A percentile compares a stretch with the other conserved stretches of the same genome.
Conservation (phyloP, 1,284 basidiomycete species). For the Vanrija sp. region DNA sequence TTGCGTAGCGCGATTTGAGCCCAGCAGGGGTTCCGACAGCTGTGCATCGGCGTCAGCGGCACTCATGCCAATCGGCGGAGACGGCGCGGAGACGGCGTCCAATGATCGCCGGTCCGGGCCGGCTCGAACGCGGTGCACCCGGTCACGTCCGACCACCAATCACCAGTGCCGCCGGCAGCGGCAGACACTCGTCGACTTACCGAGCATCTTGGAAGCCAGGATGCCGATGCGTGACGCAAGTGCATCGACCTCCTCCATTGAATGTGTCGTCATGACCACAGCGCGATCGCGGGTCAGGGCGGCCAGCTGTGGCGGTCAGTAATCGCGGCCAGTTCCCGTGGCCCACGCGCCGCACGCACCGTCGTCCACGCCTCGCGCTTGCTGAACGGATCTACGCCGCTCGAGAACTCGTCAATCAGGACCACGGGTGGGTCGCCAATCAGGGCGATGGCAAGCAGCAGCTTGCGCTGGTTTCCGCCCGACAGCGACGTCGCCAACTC, state of each 20-base stretch:
- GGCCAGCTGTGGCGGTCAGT: slow-evolving; percentile 53
- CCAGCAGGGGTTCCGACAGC: slow-evolving; percentile 61
- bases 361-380: slow-evolving; percentile 78
- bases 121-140: too few species aligned
- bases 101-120: too few species aligned
- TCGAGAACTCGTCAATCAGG: slow-evolving; percentile 77
- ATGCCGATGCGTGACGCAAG: slow-evolving; percentile 69
- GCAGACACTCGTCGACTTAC: slow-evolving; percentile 43
- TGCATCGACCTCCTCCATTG: slow-evolving; percentile 78
- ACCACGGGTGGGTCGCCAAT: slow-evolving; percentile 74
- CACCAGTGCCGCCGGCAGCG: too few species aligned
- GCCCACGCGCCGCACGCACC: slow-evolving; percentile 47
- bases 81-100: too few species aligned
- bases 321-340: not conserved
- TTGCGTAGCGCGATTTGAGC: slow-evolving; percentile 62
- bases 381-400: slow-evolving; percentile 75
- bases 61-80: too few species aligned
- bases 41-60: not conserved
- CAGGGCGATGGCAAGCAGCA: slow-evolving; percentile 70
- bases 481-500: slow-evolving; percentile 67
- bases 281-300: slow-evolving; percentile 50
- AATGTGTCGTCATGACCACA: slow-evolving; percentile 56
- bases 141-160: too few species aligned
- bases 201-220: slow-evolving; percentile 63
- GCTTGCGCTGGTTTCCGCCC: slow-evolving; percentile 74